phyloP scores from a whole-genome alignment of 2,329 filamentous ascomycete genomes.

The Colletotrichum brevisporum region DNA sequence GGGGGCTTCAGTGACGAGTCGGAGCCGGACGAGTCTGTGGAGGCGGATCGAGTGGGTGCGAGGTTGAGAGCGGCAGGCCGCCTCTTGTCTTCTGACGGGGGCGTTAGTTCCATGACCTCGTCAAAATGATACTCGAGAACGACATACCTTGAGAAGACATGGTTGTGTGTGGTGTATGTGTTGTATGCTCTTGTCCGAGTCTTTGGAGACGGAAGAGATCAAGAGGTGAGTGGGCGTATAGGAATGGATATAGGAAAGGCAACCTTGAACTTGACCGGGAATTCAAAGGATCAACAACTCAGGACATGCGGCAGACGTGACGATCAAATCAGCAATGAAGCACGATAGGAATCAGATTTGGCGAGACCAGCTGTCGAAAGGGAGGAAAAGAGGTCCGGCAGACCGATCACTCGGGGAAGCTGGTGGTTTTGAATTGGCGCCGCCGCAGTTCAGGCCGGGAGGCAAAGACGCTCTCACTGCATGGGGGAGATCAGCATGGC shows the following conservation, averaged over 20 bases:
- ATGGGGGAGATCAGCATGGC: conserved; percentile 54
- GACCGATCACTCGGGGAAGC: conserved; percentile 56
- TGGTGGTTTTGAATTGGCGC: conserved; percentile 68
- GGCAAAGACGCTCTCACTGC: conserved; percentile 46
- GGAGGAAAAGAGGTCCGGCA: conserved; percentile 54
- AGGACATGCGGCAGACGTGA: conserved; percentile 46
- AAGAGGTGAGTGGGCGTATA: conserved; percentile 10
- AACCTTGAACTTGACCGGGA: conserved; percentile 15
- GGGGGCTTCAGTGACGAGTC: conserved; percentile 74
- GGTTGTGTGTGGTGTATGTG: conserved; percentile 28
- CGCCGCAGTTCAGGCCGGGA: conserved; percentile 42
- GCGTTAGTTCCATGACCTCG: conserved; percentile 44
- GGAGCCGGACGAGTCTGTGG: conserved; percentile 66
- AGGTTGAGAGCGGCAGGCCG: conserved; percentile 70
- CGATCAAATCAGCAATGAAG: conserved; percentile 53
- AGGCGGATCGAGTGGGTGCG: conserved; percentile 62
- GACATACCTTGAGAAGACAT: conserved; percentile 60
- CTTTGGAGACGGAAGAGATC: conserved; percentile 37
- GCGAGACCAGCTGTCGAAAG: conserved; percentile 71
- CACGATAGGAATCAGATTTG: conserved; percentile 54
- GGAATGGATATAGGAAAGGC: conserved; percentile 42
- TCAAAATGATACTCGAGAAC: conserved; percentile 30
- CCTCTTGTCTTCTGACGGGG: conserved; percentile 66
- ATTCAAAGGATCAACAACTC: conserved; percentile 32
- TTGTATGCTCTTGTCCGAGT: conserved; percentile 34